These are phyloP conservation scores for Cladophialophora immunda DNA, from an alignment of 2,329 filamentous ascomycete species.

Conservation along the genomic window DNA sequence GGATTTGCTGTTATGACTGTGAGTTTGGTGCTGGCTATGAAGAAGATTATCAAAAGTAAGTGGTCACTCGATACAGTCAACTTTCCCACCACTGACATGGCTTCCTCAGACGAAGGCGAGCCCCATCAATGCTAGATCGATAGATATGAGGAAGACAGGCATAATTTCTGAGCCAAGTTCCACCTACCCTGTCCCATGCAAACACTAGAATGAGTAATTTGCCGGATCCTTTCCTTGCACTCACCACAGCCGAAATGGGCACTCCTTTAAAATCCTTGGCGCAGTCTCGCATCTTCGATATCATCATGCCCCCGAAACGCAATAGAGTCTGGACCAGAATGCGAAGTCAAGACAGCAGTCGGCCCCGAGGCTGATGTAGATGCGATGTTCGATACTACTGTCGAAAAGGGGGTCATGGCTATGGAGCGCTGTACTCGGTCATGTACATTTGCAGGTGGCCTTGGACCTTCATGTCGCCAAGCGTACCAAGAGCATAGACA, in stretches of 20 bases:
- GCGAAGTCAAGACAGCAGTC: background rate
- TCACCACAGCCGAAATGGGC: background rate
- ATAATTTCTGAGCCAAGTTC: background rate
- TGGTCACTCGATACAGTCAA: constrained; percentile 4
- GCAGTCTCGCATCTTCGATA: background rate
- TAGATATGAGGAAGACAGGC: constrained; percentile 15
- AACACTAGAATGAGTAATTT: background rate
- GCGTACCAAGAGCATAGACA: background rate
- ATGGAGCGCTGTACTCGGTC: background rate
- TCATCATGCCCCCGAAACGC: background rate
- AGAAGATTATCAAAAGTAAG: constrained; percentile 65
- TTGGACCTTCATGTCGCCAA: background rate
- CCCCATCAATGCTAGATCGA: constrained; percentile 32
- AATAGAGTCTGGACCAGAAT: background rate
- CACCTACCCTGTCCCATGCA: background rate
- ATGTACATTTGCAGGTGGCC: background rate
- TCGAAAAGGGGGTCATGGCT: background rate
- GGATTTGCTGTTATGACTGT: constrained; percentile 82
- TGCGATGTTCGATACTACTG: background rate
- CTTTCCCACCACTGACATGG: background rate
- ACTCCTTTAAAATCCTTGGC: background rate
- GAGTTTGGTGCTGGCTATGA: constrained; percentile 75
- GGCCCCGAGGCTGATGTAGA: background rate
- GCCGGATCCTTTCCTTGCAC: background rate
- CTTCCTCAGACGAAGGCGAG: constrained; percentile 33